phyloP scores from a whole-genome alignment of 208 protist genomes.

The Trypanosomatidae sp. region DNA sequence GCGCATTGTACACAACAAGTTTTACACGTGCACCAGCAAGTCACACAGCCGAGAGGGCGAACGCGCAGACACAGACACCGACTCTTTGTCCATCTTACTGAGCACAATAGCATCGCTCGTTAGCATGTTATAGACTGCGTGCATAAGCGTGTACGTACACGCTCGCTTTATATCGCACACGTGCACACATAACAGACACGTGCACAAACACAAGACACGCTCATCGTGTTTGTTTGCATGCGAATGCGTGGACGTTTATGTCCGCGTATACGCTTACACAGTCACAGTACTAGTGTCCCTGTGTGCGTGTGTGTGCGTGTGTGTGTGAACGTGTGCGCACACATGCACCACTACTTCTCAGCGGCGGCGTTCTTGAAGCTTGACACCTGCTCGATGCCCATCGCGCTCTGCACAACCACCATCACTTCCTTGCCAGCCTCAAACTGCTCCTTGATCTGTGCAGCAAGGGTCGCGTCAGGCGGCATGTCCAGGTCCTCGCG shows the following conservation, averaged over 20 bases:
- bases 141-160: too few species aligned
- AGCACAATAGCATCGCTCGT: too few species aligned
- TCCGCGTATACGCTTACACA: not conserved
- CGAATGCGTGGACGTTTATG: not conserved
- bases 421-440: slow-evolving; percentile 91
- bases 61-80: too few species aligned
- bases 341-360: slow-evolving; percentile 30
- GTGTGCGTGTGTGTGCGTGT: too few species aligned
- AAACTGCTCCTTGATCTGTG: slow-evolving; percentile 87
- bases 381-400: slow-evolving; percentile 93
- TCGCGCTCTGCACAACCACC: slow-evolving; percentile 89
- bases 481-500: slow-evolving; percentile 94
- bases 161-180: too few species aligned
- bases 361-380: slow-evolving; percentile 87
- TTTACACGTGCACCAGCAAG: too few species aligned
- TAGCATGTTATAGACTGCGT: too few species aligned
- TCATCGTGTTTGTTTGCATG: not conserved
- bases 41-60: too few species aligned
- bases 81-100: too few species aligned
- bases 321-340: too few species aligned
- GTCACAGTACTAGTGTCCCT: not conserved
- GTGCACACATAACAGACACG: slow-evolving; percentile 4
- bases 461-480: slow-evolving; percentile 77
- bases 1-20: too few species aligned
- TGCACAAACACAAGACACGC: not conserved